Conservation (phyloP, 768 basidiomycete genomes). For the Pleurotus ostreatus region DNA sequence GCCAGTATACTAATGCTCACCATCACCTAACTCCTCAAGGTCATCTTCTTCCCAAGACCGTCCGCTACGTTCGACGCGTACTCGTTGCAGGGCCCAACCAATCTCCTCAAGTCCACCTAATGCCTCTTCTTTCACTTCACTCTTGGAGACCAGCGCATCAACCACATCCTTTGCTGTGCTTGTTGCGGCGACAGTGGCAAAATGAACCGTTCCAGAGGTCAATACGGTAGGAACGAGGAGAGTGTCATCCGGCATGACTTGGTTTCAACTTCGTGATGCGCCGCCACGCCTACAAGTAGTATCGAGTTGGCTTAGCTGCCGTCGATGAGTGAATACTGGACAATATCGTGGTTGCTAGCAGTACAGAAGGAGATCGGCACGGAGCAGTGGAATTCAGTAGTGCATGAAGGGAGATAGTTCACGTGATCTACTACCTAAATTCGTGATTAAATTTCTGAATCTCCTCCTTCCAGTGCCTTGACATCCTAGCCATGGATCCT, state of each 20-base stretch:
- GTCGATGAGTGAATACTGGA: no score
- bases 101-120: constrained; percentile 52
- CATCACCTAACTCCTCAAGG: constrained; percentile 59
- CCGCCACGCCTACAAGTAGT: no score
- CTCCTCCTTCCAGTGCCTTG: not conserved
- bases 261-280: no score
- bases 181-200: constrained; percentile 51
- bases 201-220: constrained; percentile 55
- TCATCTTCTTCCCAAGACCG: constrained; percentile 71
- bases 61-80: constrained; percentile 55
- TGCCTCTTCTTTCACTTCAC: constrained; percentile 49
- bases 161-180: constrained; percentile 62
- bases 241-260: constrained; percentile 36
- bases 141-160: constrained; percentile 38
- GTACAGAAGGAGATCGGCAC: no score
- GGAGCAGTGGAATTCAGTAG: no score
- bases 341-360: no score
- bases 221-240: constrained; percentile 58
- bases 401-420: no score
- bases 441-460: no score
- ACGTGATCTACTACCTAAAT: no score
- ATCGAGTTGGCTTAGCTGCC: no score
- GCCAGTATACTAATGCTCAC: constrained; percentile 27
- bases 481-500: constrained; percentile 54
- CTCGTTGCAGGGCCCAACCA: constrained; percentile 68